Evolutionary conservation across 1,139 yeast genomes (phyloP).

Genomic region (Protomyces inundatus): DNA sequence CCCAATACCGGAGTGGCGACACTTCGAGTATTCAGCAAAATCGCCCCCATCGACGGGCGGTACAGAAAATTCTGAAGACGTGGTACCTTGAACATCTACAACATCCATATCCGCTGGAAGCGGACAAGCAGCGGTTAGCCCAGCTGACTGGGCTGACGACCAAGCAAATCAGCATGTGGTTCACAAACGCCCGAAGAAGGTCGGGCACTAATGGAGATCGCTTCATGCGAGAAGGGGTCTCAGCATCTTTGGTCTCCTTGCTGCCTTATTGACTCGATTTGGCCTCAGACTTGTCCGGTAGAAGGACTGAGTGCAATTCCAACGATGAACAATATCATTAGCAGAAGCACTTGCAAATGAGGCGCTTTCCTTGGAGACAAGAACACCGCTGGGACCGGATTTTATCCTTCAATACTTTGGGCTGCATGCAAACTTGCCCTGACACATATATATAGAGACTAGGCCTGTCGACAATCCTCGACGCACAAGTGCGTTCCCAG

Average conservation of each 20-base stretch:
- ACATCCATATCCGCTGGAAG: slow-evolving; percentile 91
- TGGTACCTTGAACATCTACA: slow-evolving; percentile 84
- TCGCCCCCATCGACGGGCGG: background rate
- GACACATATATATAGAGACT: too few relatives aligned
- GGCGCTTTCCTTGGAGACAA: too few relatives aligned
- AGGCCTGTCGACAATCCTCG: too few relatives aligned
- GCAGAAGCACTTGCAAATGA: too few relatives aligned
- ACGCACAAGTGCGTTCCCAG: too few relatives aligned
- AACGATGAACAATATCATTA: too few relatives aligned
- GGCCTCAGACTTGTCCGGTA: too few relatives aligned
- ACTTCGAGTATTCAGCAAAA: background rate
- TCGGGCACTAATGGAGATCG: slow-evolving; percentile 46
- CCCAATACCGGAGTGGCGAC: background rate
- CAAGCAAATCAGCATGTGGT: slow-evolving; percentile 94
- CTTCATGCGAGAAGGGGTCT: slow-evolving; percentile 32
- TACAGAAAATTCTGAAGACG: slow-evolving; percentile 50
- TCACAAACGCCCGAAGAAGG: slow-evolving; percentile 91
- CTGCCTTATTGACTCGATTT: background rate
- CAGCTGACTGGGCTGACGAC: slow-evolving; percentile 78
- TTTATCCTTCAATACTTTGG: too few relatives aligned
- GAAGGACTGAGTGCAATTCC: too few relatives aligned
- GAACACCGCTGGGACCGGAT: too few relatives aligned
- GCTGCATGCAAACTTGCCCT: too few relatives aligned
- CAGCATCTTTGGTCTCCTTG: background rate
- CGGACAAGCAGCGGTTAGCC: slow-evolving; percentile 77